Base-by-base conservation (phyloP, 805 yeast species). In the Cyberlindnera euphorbiiphila region DNA sequence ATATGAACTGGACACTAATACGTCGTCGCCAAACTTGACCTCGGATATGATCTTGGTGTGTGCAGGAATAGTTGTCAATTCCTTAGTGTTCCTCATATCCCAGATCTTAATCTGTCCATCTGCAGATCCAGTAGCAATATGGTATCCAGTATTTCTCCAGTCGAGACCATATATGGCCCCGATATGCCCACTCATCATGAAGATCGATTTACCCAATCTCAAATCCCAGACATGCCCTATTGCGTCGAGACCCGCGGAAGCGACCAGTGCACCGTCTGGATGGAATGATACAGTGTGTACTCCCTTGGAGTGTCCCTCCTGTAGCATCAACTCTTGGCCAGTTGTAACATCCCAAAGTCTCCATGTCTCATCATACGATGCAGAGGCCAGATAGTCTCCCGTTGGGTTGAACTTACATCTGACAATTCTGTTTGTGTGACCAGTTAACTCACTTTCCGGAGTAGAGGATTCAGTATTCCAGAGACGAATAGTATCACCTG, bases 311-410 rank as follows among this genome's bases (percentile, higher is more conserved):
- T 91, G 97, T 0, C 97, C 96, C 54, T 86, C 95, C 57, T 91
- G 98, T 41, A 74, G 66, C 27, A 74, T 62, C 6, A 91, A 51
- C 36, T 77, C 77, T 21, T 54, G 54, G 12, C 60, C 57, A 5
- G 66, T 71, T 10, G 63, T 61, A 0, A 78, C 46, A 57, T 91
- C 96, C 95, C 95, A 89, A 3, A 86, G 57, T 43, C 86, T 72
- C 96, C 96, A 91, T 0, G 96, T 85, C 46, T 69, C 69, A 59
- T 91, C 97, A 52, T 72, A 81, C 0, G 96, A 88, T 0, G 95
- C 82, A 9, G 85, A 71, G 0, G 79, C 84, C 1, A 83, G 45
- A 47, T 57, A 74, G 3, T 59, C 46, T 1, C 78, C 78, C 4
- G 63, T 49, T 1, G 95, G 95, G 58, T 88, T 95, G 44, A 77